Percentiles rank a stretch among this genome's conserved stretches.
Evolutionary conservation across 140 eudicot species (phyloP).

Genomic region (Senecio squalidus): DNA sequence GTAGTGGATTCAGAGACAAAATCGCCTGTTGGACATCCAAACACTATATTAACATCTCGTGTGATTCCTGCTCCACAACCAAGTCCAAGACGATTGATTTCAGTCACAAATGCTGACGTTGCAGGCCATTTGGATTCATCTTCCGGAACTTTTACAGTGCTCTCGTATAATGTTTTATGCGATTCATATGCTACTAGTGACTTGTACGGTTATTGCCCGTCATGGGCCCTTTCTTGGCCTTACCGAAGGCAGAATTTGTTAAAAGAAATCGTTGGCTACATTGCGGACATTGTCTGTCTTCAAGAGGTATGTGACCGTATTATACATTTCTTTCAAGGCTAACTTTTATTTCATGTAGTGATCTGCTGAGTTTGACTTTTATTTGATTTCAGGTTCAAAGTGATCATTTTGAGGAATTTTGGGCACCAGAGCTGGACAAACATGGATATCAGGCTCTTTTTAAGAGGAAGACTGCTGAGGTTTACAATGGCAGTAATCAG

Average conservation of each 20-base stretch:
- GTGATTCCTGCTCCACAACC: conserved; percentile 97
- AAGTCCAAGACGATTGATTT: conserved; percentile 60
- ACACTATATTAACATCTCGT: conserved; percentile 55
- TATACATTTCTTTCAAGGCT: not conserved
- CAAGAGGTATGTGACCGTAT: conserved; percentile 45
- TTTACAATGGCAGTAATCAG: conserved; percentile 38
- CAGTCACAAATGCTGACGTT: conserved; percentile 72
- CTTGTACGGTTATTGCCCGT: conserved; percentile 62
- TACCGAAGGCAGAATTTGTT: conserved; percentile 73
- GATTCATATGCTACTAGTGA: conserved; percentile 62
- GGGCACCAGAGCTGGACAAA: conserved; percentile 68
- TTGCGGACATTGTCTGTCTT: conserved; percentile 74
- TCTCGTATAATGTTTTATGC: conserved; percentile 72
- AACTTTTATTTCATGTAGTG: not conserved
- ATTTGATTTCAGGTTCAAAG: conserved; percentile 50
- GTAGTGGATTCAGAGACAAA: conserved; percentile 73
- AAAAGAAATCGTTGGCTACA: conserved; percentile 67
- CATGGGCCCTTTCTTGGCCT: conserved; percentile 78
- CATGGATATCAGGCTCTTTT: conserved; percentile 69
- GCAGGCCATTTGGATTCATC: conserved; percentile 63
- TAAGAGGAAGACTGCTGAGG: conserved; percentile 65
- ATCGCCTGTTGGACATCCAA: conserved; percentile 55
- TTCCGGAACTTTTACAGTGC: conserved; percentile 69
- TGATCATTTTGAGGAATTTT: conserved; percentile 74
- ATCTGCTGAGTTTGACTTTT: not conserved